These are phyloP conservation scores for Xanthoparmelia taractica DNA, from an alignment of 495 filamentous ascomycete genomes.

Conservation along the genomic window DNA sequence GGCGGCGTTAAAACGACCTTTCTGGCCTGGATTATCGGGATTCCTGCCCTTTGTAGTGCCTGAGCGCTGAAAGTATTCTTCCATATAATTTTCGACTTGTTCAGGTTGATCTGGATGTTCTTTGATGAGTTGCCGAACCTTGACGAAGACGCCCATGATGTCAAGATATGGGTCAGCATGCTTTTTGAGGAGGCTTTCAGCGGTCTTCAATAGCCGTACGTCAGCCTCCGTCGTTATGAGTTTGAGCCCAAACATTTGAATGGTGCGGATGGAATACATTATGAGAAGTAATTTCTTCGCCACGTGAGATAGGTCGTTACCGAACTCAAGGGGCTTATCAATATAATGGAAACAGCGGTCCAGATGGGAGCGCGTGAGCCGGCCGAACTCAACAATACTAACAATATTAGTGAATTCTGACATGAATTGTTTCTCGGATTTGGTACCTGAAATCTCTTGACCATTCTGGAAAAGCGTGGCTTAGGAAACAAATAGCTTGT, in stretches of 20 bases:
- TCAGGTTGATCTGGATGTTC: background rate
- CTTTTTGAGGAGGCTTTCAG: background rate
- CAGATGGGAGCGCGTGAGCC: background rate
- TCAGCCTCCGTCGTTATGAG: background rate
- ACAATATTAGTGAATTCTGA: background rate
- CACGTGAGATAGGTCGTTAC: background rate
- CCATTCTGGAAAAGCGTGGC: constrained; percentile 14
- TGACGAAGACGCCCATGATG: background rate
- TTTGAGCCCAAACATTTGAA: background rate
- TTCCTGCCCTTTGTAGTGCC: background rate
- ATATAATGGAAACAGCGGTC: background rate
- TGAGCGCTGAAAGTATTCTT: background rate
- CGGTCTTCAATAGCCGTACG: background rate
- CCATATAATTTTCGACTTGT: background rate
- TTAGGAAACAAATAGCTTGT: constrained; percentile 11
- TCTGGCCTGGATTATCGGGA: background rate
- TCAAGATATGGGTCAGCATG: background rate
- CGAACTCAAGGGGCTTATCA: background rate
- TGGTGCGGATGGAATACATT: background rate
- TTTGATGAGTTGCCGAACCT: background rate
- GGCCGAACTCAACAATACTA: background rate
- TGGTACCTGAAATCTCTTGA: background rate
- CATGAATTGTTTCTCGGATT: too few relatives aligned
- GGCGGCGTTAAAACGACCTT: background rate
- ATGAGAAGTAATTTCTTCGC: background rate